These are phyloP conservation scores for Ensete ventricosum DNA, from an alignment of 176 grass and related monocot genomes.

Conservation along the genomic window DNA sequence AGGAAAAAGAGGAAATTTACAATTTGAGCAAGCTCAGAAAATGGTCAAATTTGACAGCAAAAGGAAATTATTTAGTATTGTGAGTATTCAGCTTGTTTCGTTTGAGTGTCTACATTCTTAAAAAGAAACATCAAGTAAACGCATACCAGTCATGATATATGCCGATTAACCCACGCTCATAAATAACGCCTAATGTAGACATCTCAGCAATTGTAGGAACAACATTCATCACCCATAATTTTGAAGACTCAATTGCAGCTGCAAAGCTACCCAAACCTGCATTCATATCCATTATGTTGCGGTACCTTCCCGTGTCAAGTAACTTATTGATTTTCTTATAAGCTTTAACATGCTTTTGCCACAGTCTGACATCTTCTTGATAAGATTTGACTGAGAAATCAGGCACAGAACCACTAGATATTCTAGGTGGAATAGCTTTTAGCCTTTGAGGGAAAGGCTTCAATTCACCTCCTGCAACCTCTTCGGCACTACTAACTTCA, in stretches of 20 bases:
- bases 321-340: conserved; percentile 64
- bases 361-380: conserved; percentile 47
- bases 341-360: conserved; percentile 56
- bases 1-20: too few relatives aligned
- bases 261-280: conserved; percentile 88
- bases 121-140: neutral
- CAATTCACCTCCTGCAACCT: conserved; percentile 33
- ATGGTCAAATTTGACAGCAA: too few relatives aligned
- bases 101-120: neutral
- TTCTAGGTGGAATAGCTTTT: conserved; percentile 41
- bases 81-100: neutral
- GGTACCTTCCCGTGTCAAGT: conserved; percentile 44
- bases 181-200: conserved; percentile 60
- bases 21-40: too few relatives aligned
- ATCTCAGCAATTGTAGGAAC: conserved; percentile 55
- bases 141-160: conserved; percentile 83
- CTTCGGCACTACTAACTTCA: conserved; percentile 17
- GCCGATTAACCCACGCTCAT: conserved; percentile 73
- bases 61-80: too few relatives aligned
- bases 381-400: conserved; percentile 41
- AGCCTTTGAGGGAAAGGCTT: conserved; percentile 58
- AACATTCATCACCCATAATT: conserved; percentile 90
- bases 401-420: conserved; percentile 27
- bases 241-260: conserved; percentile 52
- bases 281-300: conserved; percentile 95